A percentile compares a stretch with the other conserved stretches of the same genome.
Conservation (phyloP, 768 basidiomycete species). For the Lyophyllum semitale region DNA sequence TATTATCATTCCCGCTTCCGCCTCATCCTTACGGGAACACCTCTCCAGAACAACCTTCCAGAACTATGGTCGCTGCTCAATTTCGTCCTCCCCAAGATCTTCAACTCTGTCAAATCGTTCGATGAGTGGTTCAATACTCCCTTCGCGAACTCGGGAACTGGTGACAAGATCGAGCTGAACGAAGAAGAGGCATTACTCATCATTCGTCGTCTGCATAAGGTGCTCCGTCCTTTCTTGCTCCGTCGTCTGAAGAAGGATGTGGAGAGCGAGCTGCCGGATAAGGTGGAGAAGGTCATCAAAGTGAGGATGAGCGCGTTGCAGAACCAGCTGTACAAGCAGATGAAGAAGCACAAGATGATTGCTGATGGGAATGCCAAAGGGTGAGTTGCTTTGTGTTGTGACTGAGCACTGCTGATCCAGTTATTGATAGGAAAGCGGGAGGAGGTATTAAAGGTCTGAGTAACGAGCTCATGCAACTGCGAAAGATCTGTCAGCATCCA, state of each 20-base stretch:
- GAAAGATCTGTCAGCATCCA: conserved; percentile 98
- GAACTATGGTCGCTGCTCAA: conserved; percentile 96
- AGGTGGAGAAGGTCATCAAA: conserved; percentile 98
- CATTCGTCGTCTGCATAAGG: conserved; percentile 95
- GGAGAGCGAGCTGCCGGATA: conserved; percentile 92
- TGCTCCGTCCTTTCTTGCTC: conserved; percentile 91
- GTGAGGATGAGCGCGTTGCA: conserved; percentile 93
- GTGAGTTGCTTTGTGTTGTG: conserved; percentile 39
- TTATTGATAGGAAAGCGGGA: conserved; percentile 54
- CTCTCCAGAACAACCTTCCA: conserved; percentile 95
- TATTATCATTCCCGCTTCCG: conserved; percentile 93
- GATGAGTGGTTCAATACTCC: conserved; percentile 99
- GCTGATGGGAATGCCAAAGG: conserved; percentile 79
- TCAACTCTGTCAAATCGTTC: conserved; percentile 99
- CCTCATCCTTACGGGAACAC: conserved; percentile 93
- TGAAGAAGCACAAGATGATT: conserved; percentile 98
- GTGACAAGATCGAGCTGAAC: conserved; percentile 98
- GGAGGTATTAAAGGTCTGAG: conserved; percentile 89
- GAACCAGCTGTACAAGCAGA: conserved; percentile 91
- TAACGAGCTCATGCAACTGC: conserved; percentile 96
- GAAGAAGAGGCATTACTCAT: conserved; percentile 99
- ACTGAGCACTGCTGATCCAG: neutral
- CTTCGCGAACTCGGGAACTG: conserved; percentile 96
- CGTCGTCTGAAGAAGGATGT: conserved; percentile 95
- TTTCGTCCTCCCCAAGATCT: conserved; percentile 92